Evolutionary conservation across 2,329 filamentous ascomycete genomes (phyloP).

Genomic region (Paraphaeosphaeria minitans): DNA sequence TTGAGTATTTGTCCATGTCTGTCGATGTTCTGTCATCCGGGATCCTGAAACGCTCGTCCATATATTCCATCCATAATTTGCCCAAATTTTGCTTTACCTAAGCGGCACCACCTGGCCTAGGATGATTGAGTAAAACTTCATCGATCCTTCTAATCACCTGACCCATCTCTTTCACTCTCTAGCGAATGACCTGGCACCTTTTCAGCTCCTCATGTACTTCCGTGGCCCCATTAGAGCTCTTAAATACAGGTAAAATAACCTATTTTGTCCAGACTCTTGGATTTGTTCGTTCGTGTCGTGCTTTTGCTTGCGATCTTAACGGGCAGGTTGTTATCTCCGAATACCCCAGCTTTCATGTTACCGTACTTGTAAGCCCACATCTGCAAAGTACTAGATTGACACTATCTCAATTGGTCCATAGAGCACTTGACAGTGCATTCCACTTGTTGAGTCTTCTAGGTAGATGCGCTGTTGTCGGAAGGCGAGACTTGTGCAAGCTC

Average conservation of each 20-base stretch:
- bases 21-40: background rate
- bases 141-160: background rate
- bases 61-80: conserved; percentile 4
- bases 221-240: background rate
- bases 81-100: background rate
- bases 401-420: background rate
- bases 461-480: background rate
- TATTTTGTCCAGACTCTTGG: background rate
- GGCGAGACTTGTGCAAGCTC: background rate
- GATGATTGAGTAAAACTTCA: background rate
- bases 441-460: background rate
- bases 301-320: background rate
- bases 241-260: background rate
- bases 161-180: background rate
- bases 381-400: background rate
- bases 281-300: background rate
- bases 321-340: background rate
- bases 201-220: conserved; percentile 1
- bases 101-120: background rate
- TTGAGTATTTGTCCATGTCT: conserved; percentile 3
- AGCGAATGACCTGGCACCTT: background rate
- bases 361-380: background rate
- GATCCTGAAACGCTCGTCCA: conserved; percentile 1
- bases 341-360: background rate
- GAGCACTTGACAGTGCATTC: background rate